Base-by-base conservation (phyloP, 2,329 filamentous ascomycete genomes). In the Exophiala sideris region DNA sequence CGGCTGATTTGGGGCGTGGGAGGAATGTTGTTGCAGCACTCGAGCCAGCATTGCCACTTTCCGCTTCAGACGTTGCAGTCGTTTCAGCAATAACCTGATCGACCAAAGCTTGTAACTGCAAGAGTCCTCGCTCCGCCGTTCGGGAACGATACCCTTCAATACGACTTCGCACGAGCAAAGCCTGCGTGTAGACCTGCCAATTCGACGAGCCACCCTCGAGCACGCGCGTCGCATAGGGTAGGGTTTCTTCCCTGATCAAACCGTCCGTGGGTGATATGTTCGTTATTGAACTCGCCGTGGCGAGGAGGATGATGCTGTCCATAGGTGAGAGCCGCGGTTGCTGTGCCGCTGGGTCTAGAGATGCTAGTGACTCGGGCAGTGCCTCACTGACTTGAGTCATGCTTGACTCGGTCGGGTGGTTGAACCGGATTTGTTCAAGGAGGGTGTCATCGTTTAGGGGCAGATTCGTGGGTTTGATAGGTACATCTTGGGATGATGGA, bases 101-200 rank as follows among this genome's bases (percentile, higher is more conserved):
- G 1, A 96, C 91, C 0, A 99, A 83, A 1, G 91, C 91, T 71
- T 99, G 94, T 62, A 99, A 81, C 71, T 99, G 94, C 16, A 99
- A 75, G 0, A 99, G 83, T 42, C 90, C 89, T 56, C 94, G 80
- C 72, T 99, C 94, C 35, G 95, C 80, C 0, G 94, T 99, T 50
- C 92, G 81, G 49, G 91, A 89, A 49, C 84, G 83, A 71, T 95
- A 91, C 0, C 91, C 80, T 71, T 99, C 94, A 50, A 97, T 92
- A 12, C 94, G 81, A 56, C 89, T 95, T 41, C 94, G 82, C 1
- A 97, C 88, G 0, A 99, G 78, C 7, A 99, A 77, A 0, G 91
- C 94, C 67, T 97, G 91, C 0, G 94, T 96, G 68, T 97, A 97
- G 33, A 96, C 86, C 69, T 97, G 94, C 94, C 94, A 99, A 70